Percentiles rank a stretch among this genome's conserved stretches.
These are phyloP conservation scores for Agrocybe chaxingu DNA, from an alignment of 768 basidiomycete species.

Conservation along the genomic window DNA sequence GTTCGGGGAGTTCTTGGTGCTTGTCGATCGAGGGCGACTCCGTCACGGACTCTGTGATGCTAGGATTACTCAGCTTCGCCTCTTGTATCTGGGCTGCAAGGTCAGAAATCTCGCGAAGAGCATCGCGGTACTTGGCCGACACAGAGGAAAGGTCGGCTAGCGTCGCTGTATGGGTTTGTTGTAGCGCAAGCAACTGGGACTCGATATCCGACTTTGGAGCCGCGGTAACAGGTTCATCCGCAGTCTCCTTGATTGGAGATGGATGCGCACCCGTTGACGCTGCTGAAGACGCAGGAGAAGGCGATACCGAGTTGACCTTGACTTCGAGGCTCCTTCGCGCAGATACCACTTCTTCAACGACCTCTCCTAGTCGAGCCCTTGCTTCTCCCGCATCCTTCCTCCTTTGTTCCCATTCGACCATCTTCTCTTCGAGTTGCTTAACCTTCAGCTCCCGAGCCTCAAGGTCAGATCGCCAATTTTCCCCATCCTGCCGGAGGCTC, in stretches of 20 bases:
- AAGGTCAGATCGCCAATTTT: slow-evolving; percentile 81
- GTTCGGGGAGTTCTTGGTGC: slow-evolving; percentile 27
- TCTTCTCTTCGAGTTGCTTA: slow-evolving; percentile 70
- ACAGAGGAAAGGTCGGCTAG: slow-evolving; percentile 77
- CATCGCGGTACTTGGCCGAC: slow-evolving; percentile 81
- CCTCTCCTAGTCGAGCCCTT: slow-evolving; percentile 58
- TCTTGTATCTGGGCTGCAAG: slow-evolving; percentile 90
- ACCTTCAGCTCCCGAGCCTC: slow-evolving; percentile 80
- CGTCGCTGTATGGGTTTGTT: slow-evolving; percentile 78
- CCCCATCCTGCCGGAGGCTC: slow-evolving; percentile 65
- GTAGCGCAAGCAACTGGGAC: slow-evolving; percentile 69
- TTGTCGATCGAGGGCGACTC: slow-evolving; percentile 46
- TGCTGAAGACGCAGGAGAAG: slow-evolving; percentile 23
- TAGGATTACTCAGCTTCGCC: slow-evolving; percentile 61
- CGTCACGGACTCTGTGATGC: slow-evolving; percentile 25
- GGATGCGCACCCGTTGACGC: slow-evolving; percentile 21
- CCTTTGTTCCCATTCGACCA: slow-evolving; percentile 76
- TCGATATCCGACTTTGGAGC: slow-evolving; percentile 41
- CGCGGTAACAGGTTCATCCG: slow-evolving; percentile 11
- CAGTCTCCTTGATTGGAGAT: slow-evolving; percentile 19
- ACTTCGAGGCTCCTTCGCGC: slow-evolving; percentile 68
- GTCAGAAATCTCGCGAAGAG: slow-evolving; percentile 89
- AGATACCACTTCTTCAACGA: slow-evolving; percentile 68
- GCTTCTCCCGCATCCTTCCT: slow-evolving; percentile 66
- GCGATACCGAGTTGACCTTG: slow-evolving; percentile 21